These are phyloP conservation scores for Gossypium raimondii DNA, from an alignment of 345 rosid species.

Conservation along the genomic window DNA sequence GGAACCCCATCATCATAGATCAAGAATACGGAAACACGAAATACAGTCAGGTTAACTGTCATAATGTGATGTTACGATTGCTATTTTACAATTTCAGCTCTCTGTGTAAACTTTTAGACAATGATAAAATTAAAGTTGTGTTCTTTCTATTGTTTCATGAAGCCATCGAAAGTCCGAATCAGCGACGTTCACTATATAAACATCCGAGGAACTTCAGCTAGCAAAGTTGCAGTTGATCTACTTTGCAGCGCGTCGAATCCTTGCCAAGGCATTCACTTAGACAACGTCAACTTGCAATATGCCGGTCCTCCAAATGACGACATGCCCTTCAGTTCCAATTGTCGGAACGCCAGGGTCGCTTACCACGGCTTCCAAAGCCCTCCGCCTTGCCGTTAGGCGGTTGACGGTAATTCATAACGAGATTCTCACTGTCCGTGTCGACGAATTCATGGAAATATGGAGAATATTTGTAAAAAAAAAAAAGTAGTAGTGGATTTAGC, in stretches of 20 bases:
- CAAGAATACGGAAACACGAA: conserved; percentile 38
- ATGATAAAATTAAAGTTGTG: background rate
- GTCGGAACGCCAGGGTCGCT: conserved; percentile 25
- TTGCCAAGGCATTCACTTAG: conserved; percentile 36
- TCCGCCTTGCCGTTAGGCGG: conserved; percentile 29
- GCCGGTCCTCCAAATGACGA: conserved; percentile 3
- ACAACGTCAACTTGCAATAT: conserved; percentile 38
- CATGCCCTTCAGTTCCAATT: conserved; percentile 30
- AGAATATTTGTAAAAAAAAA: background rate
- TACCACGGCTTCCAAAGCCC: conserved; percentile 41
- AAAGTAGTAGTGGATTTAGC: background rate
- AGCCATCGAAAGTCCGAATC: conserved; percentile 52
- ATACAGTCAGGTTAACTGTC: conserved; percentile 15
- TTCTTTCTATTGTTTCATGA: conserved; percentile 6
- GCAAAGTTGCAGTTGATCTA: conserved; percentile 36
- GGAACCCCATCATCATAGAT: conserved; percentile 52
- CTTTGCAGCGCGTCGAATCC: conserved; percentile 48
- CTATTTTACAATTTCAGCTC: background rate
- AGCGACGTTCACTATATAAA: conserved; percentile 36
- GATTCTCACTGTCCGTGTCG: background rate
- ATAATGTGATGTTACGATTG: background rate
- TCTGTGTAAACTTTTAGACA: background rate
- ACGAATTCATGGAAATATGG: background rate
- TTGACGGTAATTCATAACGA: background rate
- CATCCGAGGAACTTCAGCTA: conserved; percentile 41